Evolutionary conservation across 2,329 filamentous ascomycete species (phyloP), one percentile per base, ranked within the genome.

Genomic region (Fusarium sp.): DNA sequence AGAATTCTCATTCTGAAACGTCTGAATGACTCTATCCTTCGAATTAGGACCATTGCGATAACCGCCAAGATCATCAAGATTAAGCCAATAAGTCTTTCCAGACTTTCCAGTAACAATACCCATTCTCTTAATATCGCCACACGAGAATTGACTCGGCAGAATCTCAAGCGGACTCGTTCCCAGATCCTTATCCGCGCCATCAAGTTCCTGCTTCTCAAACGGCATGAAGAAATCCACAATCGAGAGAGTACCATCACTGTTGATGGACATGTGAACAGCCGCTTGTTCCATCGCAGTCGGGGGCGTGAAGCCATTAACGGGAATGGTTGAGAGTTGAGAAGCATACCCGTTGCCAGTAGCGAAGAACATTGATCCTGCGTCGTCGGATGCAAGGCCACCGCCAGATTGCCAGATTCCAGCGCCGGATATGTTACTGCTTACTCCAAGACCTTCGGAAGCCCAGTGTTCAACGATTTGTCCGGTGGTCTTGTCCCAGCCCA

Each of bases 201-300:
- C 86, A 54, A 88, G 79, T 0, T 83, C 81, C 62, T 82, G 81
- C 61, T 89, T 88, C 52, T 88, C 86, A 70, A 83, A 87, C 0
- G 87, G 87, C 82, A 88, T 86, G 65, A 89, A 89, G 74, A 88
- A 89, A 58, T 89, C 87, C 15, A 83, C 80, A 8, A 88, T 71
- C 1, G 80, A 80, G 1, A 88, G 76, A 28, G 83, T 85, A 3
- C 85, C 86, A 4, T 83, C 80, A 1, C 73, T 62, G 32, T 83
- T 82, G 35, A 85, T 78, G 1, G 80, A 82, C 79, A 86, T 83
- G 69, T 85, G 85, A 12, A 84, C 82, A 2, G 85, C 83, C 0
- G 84, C 83, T 71, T 87, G 82, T 38, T 87, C 85, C 38, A 86
- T 78, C 0, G 85, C 81, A 0, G 82, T 83, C 0, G 82, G 82